Base-by-base conservation (phyloP, 2,329 filamentous ascomycete species). In the Ceratocystis destructans region DNA sequence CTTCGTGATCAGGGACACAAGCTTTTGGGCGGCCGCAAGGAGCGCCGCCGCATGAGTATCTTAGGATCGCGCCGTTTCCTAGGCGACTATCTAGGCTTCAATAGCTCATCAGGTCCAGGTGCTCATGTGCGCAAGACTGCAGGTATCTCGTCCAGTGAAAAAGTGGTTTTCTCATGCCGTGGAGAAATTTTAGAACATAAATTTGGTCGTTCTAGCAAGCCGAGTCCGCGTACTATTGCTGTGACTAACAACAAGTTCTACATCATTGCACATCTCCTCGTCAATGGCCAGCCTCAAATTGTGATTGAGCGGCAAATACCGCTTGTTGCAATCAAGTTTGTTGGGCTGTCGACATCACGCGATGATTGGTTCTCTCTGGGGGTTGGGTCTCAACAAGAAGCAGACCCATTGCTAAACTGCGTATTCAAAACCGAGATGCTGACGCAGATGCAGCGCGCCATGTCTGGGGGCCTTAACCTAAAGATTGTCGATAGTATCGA, bases 301-400 rank as follows among this genome's bases (percentile, higher is more conserved):
- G 79, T 85, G 1, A 82, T 90, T 0, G 94, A 99, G 74, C 84
- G 89, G 64, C 87, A 88, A 0, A 85, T 97, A 69, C 86, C 91
- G 0, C 78, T 97, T 20, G 90, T 90, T 2, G 84, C 91, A 8
- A 93, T 99, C 79, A 96, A 95, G 75, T 94, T 87, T 72, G 80
- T 99, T 70, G 85, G 90, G 71, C 80, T 84, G 4, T 96, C 93
- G 1, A 90, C 83, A 17, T 78, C 89, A 68, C 90, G 89, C 70
- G 94, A 99, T 71, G 94, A 99, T 76, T 99, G 94, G 94, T 96
- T 99, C 75, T 90, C 93, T 1, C 80, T 99, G 45, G 90, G 92
- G 2, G 82, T 95, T 57, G 90, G 89, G n/a, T 92, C 92, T 41
- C 87, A 87, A 7, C 90, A 96, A 73, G 93, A 97, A 74, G 82